Percentiles rank a stretch among this genome's conserved stretches.
phyloP scores from a whole-genome alignment of 768 basidiomycete genomes.

The Crassisporium funariophilum region DNA sequence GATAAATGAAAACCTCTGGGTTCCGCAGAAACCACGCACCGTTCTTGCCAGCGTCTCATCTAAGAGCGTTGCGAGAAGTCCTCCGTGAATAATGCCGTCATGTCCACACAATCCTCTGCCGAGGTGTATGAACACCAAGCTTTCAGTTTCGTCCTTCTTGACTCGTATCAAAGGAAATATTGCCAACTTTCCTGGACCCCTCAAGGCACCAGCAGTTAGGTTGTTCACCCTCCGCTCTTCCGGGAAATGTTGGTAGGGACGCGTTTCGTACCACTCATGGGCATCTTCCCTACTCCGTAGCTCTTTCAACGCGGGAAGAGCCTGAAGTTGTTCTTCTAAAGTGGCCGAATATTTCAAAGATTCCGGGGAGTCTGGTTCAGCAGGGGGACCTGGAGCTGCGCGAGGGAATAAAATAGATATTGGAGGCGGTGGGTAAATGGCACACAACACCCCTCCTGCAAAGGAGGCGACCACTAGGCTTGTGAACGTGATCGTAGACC shows the following conservation, averaged over 20 bases:
- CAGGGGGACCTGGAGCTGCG: constrained; percentile 68
- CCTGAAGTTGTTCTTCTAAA: constrained; percentile 71
- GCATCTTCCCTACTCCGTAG: constrained; percentile 52
- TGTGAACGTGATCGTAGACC: constrained; percentile 28
- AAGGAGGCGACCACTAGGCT: constrained; percentile 36
- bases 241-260: constrained; percentile 72
- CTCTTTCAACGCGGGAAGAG: constrained; percentile 55
- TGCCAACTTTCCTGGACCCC: constrained; percentile 86
- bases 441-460: constrained; percentile 55
- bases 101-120: constrained; percentile 89
- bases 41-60: constrained; percentile 85
- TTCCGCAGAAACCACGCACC: constrained; percentile 40
- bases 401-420: constrained; percentile 75
- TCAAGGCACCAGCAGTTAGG: constrained; percentile 81
- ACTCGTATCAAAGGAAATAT: constrained; percentile 76
- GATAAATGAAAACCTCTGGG: not conserved
- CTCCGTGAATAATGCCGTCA: constrained; percentile 94
- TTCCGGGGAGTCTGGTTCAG: constrained; percentile 54
- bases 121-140: constrained; percentile 72
- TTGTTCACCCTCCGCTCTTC: constrained; percentile 79
- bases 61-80: constrained; percentile 84
- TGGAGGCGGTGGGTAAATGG: constrained; percentile 70
- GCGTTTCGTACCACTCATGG: constrained; percentile 72
- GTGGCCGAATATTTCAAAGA: constrained; percentile 56
- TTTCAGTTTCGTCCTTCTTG: constrained; percentile 75